Percentiles rank a stretch among this genome's conserved stretches.
Conservation (phyloP, 208 protist species). For the Trypanosoma congolense region DNA sequence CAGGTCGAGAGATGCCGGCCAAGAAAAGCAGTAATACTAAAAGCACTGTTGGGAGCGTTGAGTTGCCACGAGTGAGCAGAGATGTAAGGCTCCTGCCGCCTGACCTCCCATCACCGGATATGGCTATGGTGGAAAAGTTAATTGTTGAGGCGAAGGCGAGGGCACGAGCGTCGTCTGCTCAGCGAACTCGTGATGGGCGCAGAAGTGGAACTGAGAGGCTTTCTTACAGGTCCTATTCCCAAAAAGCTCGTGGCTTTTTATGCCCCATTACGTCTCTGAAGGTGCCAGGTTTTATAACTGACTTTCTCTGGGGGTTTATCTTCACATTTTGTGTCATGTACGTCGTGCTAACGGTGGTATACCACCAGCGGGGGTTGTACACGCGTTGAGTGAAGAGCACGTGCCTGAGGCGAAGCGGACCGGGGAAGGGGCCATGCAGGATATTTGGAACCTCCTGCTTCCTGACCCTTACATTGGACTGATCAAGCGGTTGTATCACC, state of each 20-base stretch:
- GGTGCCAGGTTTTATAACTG: slow-evolving; percentile 9
- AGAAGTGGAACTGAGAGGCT: background rate
- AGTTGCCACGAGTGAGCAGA: slow-evolving; percentile 7
- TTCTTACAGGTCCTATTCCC: background rate
- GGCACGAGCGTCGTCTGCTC: slow-evolving; percentile 22
- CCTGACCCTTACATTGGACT: too few relatives aligned
- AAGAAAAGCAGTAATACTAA: slow-evolving; percentile 1
- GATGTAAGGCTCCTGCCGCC: background rate
- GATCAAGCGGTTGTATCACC: too few relatives aligned
- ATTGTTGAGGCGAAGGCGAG: slow-evolving; percentile 67
- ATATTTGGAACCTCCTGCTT: too few relatives aligned
- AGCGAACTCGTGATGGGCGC: background rate
- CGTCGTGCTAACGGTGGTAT: slow-evolving; percentile 30
- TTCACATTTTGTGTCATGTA: slow-evolving; percentile 35
- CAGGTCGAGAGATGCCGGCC: background rate
- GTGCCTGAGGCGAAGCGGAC: too few relatives aligned
- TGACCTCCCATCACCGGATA: slow-evolving; percentile 34
- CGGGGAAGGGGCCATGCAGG: too few relatives aligned
- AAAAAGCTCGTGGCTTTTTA: background rate
- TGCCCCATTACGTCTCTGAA: background rate
- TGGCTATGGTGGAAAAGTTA: slow-evolving; percentile 56
- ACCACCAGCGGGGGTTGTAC: slow-evolving; percentile 17
- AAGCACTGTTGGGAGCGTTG: too few relatives aligned
- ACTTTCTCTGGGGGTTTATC: slow-evolving; percentile 34
- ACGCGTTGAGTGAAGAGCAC: background rate